These are phyloP conservation scores for Friedmanniomyces simplex DNA, from an alignment of 495 filamentous ascomycete species.

Conservation along the genomic window DNA sequence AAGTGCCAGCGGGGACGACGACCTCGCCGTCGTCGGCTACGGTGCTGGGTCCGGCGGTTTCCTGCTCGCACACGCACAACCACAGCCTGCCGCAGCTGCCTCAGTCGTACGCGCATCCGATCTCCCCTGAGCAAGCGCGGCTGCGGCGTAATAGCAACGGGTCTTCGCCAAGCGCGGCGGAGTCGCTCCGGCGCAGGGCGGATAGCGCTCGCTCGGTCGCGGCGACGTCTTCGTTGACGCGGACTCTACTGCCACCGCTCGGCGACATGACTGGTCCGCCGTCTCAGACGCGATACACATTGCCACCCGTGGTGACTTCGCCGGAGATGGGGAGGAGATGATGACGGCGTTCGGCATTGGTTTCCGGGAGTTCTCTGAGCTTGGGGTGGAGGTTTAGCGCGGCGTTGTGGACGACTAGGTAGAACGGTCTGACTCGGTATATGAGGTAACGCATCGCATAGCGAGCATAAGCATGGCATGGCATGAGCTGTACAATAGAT, in stretches of 20 bases:
- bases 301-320: constrained; percentile 13
- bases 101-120: constrained; percentile 2
- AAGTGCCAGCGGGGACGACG: neutral
- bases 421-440: no score
- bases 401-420: neutral
- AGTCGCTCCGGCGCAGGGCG: constrained; percentile 1
- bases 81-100: constrained; percentile 14
- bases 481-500: constrained; percentile 1
- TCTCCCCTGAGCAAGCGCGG: constrained; percentile 8
- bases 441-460: neutral
- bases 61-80: neutral
- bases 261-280: constrained; percentile 5
- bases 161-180: neutral
- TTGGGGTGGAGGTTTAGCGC: neutral
- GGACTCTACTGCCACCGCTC: constrained; percentile 10
- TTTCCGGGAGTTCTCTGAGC: neutral
- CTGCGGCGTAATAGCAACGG: constrained; percentile 7
- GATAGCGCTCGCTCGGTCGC: constrained; percentile 17
- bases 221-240: neutral
- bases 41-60: neutral
- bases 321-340: constrained; percentile 1
- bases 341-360: neutral
- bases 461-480: neutral
- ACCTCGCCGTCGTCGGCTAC: constrained; percentile 2
- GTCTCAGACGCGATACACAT: constrained; percentile 1